phyloP scores from a whole-genome alignment of 2,329 filamentous ascomycete genomes.

The Cytospora schulzeri region DNA sequence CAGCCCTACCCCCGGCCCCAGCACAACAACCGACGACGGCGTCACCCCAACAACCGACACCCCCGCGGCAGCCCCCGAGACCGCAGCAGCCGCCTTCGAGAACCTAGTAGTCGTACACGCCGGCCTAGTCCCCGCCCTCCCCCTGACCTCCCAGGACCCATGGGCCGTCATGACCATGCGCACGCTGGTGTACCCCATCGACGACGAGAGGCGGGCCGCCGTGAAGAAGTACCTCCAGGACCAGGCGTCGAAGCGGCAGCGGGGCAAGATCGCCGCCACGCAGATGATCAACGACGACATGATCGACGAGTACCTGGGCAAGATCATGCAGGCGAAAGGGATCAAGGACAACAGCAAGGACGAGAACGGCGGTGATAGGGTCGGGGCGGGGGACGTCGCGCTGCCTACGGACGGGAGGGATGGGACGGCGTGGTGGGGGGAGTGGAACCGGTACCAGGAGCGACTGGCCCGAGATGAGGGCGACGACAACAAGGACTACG shows the following conservation, averaged over 20 bases:
- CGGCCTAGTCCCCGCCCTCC: slow-evolving; percentile 76
- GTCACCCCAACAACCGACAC: neutral
- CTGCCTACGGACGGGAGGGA: slow-evolving; percentile 46
- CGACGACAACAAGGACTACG: slow-evolving; percentile 50
- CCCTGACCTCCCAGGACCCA: slow-evolving; percentile 71
- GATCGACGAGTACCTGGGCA: slow-evolving; percentile 31
- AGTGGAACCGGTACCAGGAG: slow-evolving; percentile 58
- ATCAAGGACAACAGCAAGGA: slow-evolving; percentile 21
- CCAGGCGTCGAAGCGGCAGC: slow-evolving; percentile 32
- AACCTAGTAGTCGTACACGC: slow-evolving; percentile 80
- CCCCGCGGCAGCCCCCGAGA: neutral
- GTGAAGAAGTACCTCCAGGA: slow-evolving; percentile 41
- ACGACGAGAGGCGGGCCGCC: slow-evolving; percentile 48
- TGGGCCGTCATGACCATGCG: slow-evolving; percentile 92
- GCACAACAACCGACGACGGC: neutral
- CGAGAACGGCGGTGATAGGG: neutral
- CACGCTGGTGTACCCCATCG: slow-evolving; percentile 65
- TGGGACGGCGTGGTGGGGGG: slow-evolving; percentile 69
- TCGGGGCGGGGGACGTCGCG: slow-evolving; percentile 25
- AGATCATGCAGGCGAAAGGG: slow-evolving; percentile 23
- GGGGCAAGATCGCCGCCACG: slow-evolving; percentile 23
- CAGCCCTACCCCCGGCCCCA: slow-evolving; percentile 24
- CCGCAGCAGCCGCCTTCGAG: slow-evolving; percentile 44
- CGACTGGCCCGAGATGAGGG: slow-evolving; percentile 27
- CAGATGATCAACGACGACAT: slow-evolving; percentile 25